These are phyloP conservation scores for Vickermania ingenoplastis DNA, from an alignment of 208 protist species.

Conservation along the genomic window DNA sequence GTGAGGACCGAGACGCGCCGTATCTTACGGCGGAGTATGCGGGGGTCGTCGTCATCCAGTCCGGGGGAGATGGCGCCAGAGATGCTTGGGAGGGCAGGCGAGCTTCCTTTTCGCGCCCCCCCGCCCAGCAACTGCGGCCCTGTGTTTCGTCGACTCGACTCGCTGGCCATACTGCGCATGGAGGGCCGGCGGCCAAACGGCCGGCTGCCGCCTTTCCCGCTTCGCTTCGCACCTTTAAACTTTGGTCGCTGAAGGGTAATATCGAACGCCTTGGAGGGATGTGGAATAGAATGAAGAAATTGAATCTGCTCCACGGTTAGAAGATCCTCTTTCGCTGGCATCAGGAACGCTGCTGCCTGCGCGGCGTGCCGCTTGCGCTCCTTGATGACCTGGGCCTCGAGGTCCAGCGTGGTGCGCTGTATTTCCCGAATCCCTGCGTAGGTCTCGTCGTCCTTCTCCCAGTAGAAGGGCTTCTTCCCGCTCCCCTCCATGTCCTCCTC, in stretches of 20 bases:
- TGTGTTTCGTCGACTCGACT: no score
- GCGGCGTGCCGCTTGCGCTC: slow-evolving; percentile 1
- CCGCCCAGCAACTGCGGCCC: neutral
- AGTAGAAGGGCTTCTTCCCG: neutral
- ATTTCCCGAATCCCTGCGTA: neutral
- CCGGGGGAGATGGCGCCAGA: neutral
- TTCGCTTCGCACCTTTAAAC: neutral
- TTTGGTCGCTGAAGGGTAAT: neutral
- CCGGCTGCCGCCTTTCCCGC: no score
- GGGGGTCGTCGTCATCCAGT: neutral
- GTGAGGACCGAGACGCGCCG: slow-evolving; percentile 6
- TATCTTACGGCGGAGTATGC: slow-evolving; percentile 2
- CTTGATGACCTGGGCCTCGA: neutral
- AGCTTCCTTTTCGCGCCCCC: no score
- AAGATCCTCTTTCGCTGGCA: slow-evolving; percentile 3
- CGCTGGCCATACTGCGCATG: no score
- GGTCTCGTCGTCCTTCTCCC: slow-evolving; percentile 2
- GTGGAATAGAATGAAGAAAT: slow-evolving; percentile 9
- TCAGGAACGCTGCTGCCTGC: neutral
- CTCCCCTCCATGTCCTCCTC: slow-evolving; percentile 4
- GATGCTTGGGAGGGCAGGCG: no score
- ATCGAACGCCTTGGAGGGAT: slow-evolving; percentile 11
- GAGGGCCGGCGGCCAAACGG: neutral
- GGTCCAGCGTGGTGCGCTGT: neutral
- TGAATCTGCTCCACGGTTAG: slow-evolving; percentile 13